Percentiles rank a stretch among this genome's conserved stretches.
Evolutionary conservation across 768 basidiomycete species (phyloP).

Genomic region (Tulasnella calospora): DNA sequence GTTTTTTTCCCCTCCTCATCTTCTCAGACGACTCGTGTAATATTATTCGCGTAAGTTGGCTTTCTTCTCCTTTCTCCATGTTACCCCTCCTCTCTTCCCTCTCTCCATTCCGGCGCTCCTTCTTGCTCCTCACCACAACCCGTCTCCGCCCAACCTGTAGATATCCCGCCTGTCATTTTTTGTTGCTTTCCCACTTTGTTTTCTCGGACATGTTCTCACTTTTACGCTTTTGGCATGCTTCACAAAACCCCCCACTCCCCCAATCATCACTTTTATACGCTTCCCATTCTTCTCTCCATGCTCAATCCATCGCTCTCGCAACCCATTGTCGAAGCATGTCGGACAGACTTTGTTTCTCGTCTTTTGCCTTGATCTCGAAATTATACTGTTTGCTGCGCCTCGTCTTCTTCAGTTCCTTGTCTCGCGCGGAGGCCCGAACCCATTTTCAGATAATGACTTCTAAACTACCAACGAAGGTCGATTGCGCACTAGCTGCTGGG

Average conservation of each 20-base stretch:
- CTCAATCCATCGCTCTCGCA: neutral
- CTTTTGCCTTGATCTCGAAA: too few species aligned
- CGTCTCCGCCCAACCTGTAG: neutral
- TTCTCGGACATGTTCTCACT: neutral
- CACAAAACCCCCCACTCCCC: neutral
- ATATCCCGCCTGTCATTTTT: neutral
- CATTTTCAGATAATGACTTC: too few species aligned
- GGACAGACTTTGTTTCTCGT: too few species aligned
- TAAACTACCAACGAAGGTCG: too few species aligned
- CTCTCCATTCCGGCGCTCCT: neutral
- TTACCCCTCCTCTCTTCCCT: neutral
- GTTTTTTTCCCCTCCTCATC: neutral
- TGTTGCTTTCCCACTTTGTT: neutral
- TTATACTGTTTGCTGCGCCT: too few species aligned
- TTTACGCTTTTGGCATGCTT: slow-evolving; percentile 2
- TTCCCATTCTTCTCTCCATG: neutral
- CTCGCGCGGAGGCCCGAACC: too few species aligned
- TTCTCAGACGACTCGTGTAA: neutral
- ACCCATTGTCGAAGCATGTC: neutral
- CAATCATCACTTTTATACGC: neutral
- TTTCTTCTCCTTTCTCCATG: neutral
- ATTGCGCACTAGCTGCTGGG: too few species aligned
- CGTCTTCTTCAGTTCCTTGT: too few species aligned
- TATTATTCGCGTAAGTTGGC: neutral
- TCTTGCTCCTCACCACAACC: neutral